Conservation (phyloP, 805 yeast genomes). For the Pichia exigua region DNA sequence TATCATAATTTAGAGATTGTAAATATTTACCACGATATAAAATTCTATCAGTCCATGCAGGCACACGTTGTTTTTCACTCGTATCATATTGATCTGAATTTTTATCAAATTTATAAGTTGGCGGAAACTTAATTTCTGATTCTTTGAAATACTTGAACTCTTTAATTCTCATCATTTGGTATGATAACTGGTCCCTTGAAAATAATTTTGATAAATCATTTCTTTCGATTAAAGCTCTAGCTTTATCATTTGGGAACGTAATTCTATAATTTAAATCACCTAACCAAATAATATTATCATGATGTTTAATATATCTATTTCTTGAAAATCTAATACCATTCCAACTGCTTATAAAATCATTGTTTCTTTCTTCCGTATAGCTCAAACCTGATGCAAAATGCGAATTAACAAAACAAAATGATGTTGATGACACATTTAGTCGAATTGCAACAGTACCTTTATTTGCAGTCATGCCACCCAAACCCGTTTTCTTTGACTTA, state of each 20-base stretch:
- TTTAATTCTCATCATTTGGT: slow-evolving; percentile 63
- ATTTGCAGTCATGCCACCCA: slow-evolving; percentile 96
- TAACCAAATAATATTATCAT: slow-evolving; percentile 84
- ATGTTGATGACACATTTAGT: slow-evolving; percentile 70
- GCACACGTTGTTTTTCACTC: slow-evolving; percentile 86
- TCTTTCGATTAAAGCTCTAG: slow-evolving; percentile 44
- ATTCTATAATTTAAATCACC: slow-evolving; percentile 93
- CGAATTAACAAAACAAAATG: slow-evolving; percentile 78
- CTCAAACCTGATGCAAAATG: slow-evolving; percentile 90
- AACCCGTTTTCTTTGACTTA: slow-evolving; percentile 88
- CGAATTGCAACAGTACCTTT: slow-evolving; percentile 95
- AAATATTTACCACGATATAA: slow-evolving; percentile 53
- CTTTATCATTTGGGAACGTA: slow-evolving; percentile 62
- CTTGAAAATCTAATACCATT: slow-evolving; percentile 74
- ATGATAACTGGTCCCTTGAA: slow-evolving; percentile 68
- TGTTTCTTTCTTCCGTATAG: slow-evolving; percentile 77
- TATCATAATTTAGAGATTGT: slow-evolving; percentile 59
- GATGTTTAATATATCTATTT: slow-evolving; percentile 68
- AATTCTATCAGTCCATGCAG: slow-evolving; percentile 95
- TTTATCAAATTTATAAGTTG: slow-evolving; percentile 89
- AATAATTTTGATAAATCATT: slow-evolving; percentile 45
- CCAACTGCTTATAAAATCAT: slow-evolving; percentile 69
- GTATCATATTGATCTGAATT: slow-evolving; percentile 77
- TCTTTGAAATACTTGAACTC: slow-evolving; percentile 75
- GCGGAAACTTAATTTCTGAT: slow-evolving; percentile 66